These are phyloP conservation scores for Stagonosporopsis tanaceti DNA, from an alignment of 2,329 filamentous ascomycete species.

Conservation along the genomic window DNA sequence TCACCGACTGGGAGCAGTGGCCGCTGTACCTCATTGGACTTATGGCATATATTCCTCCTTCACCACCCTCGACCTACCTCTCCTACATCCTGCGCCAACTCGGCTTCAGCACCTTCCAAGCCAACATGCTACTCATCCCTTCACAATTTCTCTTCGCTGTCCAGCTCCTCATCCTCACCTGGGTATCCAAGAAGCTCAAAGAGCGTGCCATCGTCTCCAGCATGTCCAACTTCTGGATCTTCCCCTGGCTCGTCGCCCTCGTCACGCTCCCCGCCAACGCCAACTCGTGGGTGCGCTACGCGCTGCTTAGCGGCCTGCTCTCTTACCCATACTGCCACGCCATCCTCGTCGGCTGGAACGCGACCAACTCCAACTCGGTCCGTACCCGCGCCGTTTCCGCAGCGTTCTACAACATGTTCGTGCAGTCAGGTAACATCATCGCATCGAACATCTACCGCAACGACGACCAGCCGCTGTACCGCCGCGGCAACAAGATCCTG, in stretches of 20 bases:
- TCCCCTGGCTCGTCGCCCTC: conserved; percentile 66
- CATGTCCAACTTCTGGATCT: conserved; percentile 64
- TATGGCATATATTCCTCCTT: conserved; percentile 54
- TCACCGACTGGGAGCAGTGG: conserved; percentile 43
- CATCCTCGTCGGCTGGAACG: conserved; percentile 52
- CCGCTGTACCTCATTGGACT: conserved; percentile 45
- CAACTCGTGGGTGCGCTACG: conserved; percentile 62
- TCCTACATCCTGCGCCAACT: conserved; percentile 66
- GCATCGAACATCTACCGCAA: conserved; percentile 59
- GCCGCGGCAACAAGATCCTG: conserved; percentile 52
- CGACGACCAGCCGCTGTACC: conserved; percentile 55
- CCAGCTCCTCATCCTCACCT: conserved; percentile 55
- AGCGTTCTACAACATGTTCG: conserved; percentile 54
- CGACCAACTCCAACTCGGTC: conserved; percentile 51
- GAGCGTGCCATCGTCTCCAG: conserved; percentile 57
- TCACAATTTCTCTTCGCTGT: conserved; percentile 48
- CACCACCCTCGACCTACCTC: conserved; percentile 48
- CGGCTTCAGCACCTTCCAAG: conserved; percentile 68
- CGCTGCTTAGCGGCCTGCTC: conserved; percentile 58
- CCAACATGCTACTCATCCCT: conserved; percentile 70
- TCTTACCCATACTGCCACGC: conserved; percentile 63
- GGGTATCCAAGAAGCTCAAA: conserved; percentile 57
- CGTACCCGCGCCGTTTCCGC: conserved; percentile 52
- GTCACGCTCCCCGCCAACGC: conserved; percentile 55
- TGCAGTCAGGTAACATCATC: conserved; percentile 58